Percentiles rank a stretch among this genome's conserved stretches.
phyloP scores from a whole-genome alignment of 2,329 filamentous ascomycete species.

The Bipolaris oryzae region DNA sequence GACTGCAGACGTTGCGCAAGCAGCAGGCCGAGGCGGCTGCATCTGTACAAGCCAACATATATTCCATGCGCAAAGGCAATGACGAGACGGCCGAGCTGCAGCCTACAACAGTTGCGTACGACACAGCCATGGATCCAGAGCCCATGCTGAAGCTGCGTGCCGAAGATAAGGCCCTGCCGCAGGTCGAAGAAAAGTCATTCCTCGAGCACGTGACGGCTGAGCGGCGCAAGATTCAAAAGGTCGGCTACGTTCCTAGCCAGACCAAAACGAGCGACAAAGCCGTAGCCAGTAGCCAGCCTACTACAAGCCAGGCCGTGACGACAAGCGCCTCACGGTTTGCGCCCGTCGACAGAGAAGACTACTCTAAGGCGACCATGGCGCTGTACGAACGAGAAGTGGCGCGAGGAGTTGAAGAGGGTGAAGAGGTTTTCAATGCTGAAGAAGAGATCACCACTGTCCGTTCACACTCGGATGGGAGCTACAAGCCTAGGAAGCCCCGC shows the following conservation, averaged over 20 bases:
- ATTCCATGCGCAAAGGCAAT: slow-evolving; percentile 48
- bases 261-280: slow-evolving; percentile 47
- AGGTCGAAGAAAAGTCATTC: slow-evolving; percentile 64
- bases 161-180: slow-evolving; percentile 67
- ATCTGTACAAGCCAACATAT: slow-evolving; percentile 59
- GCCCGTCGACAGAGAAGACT: slow-evolving; percentile 73
- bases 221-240: slow-evolving; percentile 65
- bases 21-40: slow-evolving; percentile 72
- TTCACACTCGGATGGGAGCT: slow-evolving; percentile 81
- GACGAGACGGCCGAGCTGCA: slow-evolving; percentile 7
- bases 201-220: slow-evolving; percentile 63
- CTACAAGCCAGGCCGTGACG: slow-evolving; percentile 52
- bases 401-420: slow-evolving; percentile 87
- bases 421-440: slow-evolving; percentile 93
- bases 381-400: slow-evolving; percentile 93
- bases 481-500: slow-evolving; percentile 86
- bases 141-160: slow-evolving; percentile 67
- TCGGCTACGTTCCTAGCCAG: slow-evolving; percentile 70
- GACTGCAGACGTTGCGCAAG: slow-evolving; percentile 68
- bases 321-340: slow-evolving; percentile 72
- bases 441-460: slow-evolving; percentile 73
- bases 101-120: slow-evolving; percentile 37
- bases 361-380: slow-evolving; percentile 84
- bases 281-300: slow-evolving; percentile 34
- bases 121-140: slow-evolving; percentile 64